Conservation (phyloP, 225 moss, liverwort and hornwort species). For the Asterella californica region DNA sequence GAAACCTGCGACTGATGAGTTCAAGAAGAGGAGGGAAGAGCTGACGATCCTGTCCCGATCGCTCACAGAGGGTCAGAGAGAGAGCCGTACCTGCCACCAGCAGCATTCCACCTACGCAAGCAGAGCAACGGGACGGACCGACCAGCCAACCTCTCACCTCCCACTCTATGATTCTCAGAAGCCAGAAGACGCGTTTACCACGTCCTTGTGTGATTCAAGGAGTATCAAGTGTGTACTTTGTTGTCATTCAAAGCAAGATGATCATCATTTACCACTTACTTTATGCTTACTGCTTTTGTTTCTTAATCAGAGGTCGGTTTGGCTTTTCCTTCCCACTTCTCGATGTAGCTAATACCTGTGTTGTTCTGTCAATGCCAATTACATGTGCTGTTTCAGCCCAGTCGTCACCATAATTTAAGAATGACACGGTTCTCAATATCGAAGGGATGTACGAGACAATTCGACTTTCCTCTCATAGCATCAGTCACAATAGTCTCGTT, state of each 20-base stretch:
- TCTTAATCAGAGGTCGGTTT: conserved; percentile 3
- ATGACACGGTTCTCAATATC: too few relatives aligned
- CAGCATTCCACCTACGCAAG: not conserved
- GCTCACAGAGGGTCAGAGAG: not conserved
- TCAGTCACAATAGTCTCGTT: too few relatives aligned
- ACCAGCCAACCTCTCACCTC: not conserved
- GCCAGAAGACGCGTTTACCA: not conserved
- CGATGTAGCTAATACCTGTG: not conserved
- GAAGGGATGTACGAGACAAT: too few relatives aligned
- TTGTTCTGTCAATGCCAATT: not conserved
- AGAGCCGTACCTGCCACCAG: not conserved
- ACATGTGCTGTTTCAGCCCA: not conserved
- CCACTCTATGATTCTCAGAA: not conserved
- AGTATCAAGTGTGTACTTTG: not conserved
- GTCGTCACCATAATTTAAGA: not conserved
- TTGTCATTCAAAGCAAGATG: not conserved
- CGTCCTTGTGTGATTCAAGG: not conserved
- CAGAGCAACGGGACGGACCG: not conserved
- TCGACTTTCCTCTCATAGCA: too few relatives aligned
- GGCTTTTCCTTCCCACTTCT: not conserved
- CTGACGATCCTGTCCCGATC: not conserved
- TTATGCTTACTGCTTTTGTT: not conserved
- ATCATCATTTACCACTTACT: not conserved
- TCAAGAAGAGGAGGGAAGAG: conserved; percentile 1
- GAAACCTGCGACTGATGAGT: not conserved